Conservation (phyloP, 192 early-diverging fungal species). For the Backusella psychrophila region DNA sequence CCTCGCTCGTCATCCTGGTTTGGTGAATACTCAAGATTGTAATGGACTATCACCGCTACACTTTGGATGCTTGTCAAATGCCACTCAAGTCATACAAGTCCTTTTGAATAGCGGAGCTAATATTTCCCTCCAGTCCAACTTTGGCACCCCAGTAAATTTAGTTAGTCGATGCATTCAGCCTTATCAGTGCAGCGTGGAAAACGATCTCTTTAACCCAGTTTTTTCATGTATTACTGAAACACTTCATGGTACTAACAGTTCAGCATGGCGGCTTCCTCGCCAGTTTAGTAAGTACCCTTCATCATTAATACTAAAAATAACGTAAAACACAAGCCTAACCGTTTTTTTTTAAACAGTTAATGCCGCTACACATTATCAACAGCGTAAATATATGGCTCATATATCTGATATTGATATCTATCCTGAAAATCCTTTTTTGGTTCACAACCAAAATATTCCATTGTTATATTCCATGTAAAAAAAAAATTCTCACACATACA, state of each 20-base stretch:
- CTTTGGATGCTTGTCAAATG: slow-evolving; percentile 60
- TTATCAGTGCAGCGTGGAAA: not conserved
- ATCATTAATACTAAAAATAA: not conserved
- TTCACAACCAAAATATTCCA: not conserved
- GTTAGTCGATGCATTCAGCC: not conserved
- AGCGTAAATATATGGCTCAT: not conserved
- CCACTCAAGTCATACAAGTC: slow-evolving; percentile 45
- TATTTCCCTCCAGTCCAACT: not conserved
- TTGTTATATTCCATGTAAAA: not conserved
- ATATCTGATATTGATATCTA: not conserved
- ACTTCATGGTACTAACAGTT: not conserved
- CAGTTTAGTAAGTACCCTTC: not conserved
- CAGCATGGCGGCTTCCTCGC: not conserved
- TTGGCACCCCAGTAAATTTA: not conserved
- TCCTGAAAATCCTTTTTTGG: not conserved
- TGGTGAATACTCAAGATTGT: slow-evolving; percentile 56
- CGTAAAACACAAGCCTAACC: not conserved
- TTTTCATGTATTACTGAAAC: not conserved
- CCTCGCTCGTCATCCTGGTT: not conserved
- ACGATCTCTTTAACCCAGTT: not conserved
- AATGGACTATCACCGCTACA: slow-evolving; percentile 71
- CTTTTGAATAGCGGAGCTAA: slow-evolving; percentile 49
- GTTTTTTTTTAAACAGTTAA: not conserved
- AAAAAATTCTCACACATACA: not conserved
- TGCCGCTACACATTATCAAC: not conserved